Evolutionary conservation across 1,284 basidiomycete genomes (phyloP), one percentile per base, ranked within the genome.

Genomic region (Cystobasidium sp.): DNA sequence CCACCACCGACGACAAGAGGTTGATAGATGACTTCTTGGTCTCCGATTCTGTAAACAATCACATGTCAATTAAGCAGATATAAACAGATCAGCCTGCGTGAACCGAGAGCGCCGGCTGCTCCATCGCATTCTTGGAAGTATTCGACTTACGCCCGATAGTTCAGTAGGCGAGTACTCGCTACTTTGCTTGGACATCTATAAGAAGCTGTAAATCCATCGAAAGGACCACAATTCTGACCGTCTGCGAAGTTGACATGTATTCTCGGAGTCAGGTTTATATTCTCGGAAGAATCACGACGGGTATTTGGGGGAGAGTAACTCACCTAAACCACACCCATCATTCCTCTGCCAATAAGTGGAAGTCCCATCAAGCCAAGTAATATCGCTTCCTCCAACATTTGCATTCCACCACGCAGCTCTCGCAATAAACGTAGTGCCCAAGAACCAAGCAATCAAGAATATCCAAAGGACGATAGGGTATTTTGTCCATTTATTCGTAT

Each of bases 1-100:
- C 91, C 91, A 16, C 93, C 93, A 9, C 93, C 93, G 0, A 95
- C 90, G 63, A 95, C 86, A 24, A 94, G 84, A 6, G 92, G 90
- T 22, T 87, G 85, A 78, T 14, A 74, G 55, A 65, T 76, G 59
- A 76, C 59, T 37, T 64, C 61, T 24, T 69, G 77, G 14, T 43
- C 43, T 22, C 75, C 75, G 16, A 76, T 41, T 14, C 70, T 73
- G 49, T 20, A 20, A 12, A 37, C 39, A 41, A 61, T 14, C 49
- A 67, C n/a, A 20, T 22, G 20, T 3, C 9, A 39, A 10, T 16
- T 12, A 9, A 31, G 20, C 6, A 41, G 8, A 43, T 41, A 41
- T 41, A 14, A 14, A n/a, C 16, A 43, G 14, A 59, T 59, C 52
- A 53, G 52, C 12, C 24, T 22, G 3, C 5, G 1, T 9, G 18